phyloP scores from a whole-genome alignment of 495 filamentous ascomycete genomes.

The Terfezia claveryi region DNA sequence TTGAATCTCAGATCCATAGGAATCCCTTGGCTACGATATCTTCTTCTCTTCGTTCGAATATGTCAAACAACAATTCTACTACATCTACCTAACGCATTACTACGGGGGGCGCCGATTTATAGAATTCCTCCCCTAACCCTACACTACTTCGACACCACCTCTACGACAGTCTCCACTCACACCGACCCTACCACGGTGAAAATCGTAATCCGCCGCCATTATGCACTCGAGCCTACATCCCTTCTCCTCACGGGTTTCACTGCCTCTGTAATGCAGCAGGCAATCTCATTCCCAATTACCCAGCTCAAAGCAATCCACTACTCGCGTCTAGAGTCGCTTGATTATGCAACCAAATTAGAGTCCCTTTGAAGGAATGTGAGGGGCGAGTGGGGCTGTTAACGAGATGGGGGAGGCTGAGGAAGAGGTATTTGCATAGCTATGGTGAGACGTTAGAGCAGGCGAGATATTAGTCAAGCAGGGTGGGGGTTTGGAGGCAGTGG shows the following conservation, averaged over 20 bases:
- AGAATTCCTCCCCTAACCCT: slow-evolving; percentile 17
- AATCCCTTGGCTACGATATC: slow-evolving; percentile 56
- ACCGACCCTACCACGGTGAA: slow-evolving; percentile 14
- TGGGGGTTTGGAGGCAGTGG: slow-evolving; percentile 34
- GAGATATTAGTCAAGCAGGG: slow-evolving; percentile 33
- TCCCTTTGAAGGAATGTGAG: slow-evolving; percentile 12
- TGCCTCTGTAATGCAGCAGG: slow-evolving; percentile 55
- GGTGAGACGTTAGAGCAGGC: slow-evolving; percentile 53
- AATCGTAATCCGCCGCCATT: slow-evolving; percentile 56
- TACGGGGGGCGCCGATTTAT: slow-evolving; percentile 33
- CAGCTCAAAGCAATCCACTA: slow-evolving; percentile 60
- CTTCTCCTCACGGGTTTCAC: slow-evolving; percentile 53
- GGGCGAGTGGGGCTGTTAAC: slow-evolving; percentile 10
- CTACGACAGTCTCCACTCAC: not conserved
- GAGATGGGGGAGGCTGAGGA: slow-evolving; percentile 31
- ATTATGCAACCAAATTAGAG: slow-evolving; percentile 35
- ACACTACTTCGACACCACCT: not conserved
- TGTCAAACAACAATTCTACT: slow-evolving; percentile 67
- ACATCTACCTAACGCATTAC: slow-evolving; percentile 53
- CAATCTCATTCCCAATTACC: slow-evolving; percentile 55
- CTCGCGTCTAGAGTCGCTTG: slow-evolving; percentile 53
- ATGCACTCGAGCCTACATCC: slow-evolving; percentile 63
- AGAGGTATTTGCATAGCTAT: slow-evolving; percentile 53
- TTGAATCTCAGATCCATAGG: slow-evolving; percentile 14
- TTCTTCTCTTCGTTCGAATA: slow-evolving; percentile 81